Conservation (phyloP, 768 basidiomycete species). For the Agaricus sinodeliciosus region DNA sequence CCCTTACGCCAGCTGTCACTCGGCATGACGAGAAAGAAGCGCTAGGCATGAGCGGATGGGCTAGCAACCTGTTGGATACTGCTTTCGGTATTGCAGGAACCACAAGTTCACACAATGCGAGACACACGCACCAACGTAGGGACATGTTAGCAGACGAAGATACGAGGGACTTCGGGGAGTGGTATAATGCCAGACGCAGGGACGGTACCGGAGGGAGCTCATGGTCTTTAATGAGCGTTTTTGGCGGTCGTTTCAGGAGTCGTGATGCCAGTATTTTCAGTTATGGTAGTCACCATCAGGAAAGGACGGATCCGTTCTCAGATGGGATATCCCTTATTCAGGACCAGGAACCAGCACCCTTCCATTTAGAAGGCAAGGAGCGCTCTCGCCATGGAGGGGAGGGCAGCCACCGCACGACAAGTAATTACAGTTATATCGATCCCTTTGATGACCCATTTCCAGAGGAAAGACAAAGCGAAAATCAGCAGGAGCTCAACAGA, state of each 20-base stretch:
- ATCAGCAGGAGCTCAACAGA: conserved; percentile 12
- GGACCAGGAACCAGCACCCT: conserved; percentile 25
- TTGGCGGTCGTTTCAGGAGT: conserved; percentile 32
- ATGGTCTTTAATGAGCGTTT: conserved; percentile 46
- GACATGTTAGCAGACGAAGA: conserved; percentile 83
- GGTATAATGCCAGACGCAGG: conserved; percentile 27
- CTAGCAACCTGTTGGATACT: conserved; percentile 14
- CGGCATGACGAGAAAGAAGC: conserved; percentile 14
- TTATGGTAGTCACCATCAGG: conserved; percentile 27
- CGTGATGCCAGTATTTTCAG: conserved; percentile 32
- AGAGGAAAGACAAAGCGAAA: conserved; percentile 21
- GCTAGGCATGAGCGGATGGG: conserved; percentile 4
- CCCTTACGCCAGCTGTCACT: conserved; percentile 25
- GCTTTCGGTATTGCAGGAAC: conserved; percentile 24
- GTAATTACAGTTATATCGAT: conserved; percentile 36
- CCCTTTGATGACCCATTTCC: conserved; percentile 38
- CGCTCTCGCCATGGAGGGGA: conserved; percentile 25
- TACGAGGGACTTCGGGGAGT: conserved; percentile 41
- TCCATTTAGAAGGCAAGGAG: conserved; percentile 17
- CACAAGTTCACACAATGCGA: conserved; percentile 21
- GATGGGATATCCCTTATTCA: conserved; percentile 34
- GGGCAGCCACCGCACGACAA: conserved; percentile 30
- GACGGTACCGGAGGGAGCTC: conserved; percentile 40
- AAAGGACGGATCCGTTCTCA: conserved; percentile 46
- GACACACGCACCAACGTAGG: conserved; percentile 32